Evolutionary conservation across 73 alveolate genomes (phyloP).

Genomic region (Paramecium octaurelia): DNA sequence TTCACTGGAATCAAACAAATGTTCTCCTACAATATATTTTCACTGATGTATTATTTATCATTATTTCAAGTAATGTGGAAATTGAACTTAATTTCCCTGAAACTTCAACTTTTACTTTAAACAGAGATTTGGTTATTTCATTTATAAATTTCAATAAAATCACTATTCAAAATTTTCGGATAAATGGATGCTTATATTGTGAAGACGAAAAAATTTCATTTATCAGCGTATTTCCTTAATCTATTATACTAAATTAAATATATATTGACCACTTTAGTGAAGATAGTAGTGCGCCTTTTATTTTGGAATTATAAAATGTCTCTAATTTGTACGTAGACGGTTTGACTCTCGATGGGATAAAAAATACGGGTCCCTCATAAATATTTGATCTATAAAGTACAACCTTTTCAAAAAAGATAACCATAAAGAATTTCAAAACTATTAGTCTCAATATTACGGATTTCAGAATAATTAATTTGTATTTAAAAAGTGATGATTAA

Average conservation of each 20-base stretch:
- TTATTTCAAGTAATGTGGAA: background rate
- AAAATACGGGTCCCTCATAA: background rate
- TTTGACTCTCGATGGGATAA: background rate
- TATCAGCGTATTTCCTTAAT: background rate
- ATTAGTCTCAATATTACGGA: background rate
- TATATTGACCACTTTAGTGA: background rate
- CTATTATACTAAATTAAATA: background rate
- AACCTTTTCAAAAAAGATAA: background rate
- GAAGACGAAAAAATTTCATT: background rate
- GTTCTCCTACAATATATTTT: background rate
- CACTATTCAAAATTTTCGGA: background rate
- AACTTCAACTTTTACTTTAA: background rate
- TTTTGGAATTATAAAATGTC: background rate
- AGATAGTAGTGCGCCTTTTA: background rate
- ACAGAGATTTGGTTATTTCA: background rate
- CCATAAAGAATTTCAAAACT: background rate
- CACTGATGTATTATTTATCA: background rate
- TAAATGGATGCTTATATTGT: background rate
- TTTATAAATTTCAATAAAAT: background rate
- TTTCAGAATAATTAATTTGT: background rate
- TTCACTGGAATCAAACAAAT: background rate
- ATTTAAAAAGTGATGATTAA: background rate
- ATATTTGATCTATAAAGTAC: background rate
- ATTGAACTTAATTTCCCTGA: background rate
- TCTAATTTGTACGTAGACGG: background rate